These are phyloP conservation scores for Tricholoma flavovirens DNA, from an alignment of 768 basidiomycete species.

Conservation along the genomic window DNA sequence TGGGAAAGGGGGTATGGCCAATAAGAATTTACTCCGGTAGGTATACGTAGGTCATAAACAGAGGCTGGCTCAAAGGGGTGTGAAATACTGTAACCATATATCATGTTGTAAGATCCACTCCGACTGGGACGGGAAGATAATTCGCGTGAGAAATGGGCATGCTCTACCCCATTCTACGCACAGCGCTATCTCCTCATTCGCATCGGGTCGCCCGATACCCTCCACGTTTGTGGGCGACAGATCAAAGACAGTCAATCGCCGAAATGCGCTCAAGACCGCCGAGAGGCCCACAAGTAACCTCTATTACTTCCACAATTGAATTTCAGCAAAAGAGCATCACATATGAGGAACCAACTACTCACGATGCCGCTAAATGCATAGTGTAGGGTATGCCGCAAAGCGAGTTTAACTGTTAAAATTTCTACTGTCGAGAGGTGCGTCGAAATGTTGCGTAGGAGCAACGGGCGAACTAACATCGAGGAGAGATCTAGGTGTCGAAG, in stretches of 20 bases:
- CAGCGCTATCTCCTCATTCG: slow-evolving; percentile 44
- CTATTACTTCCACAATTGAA: slow-evolving; percentile 27
- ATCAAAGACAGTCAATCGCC: slow-evolving; percentile 46
- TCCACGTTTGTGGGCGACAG: slow-evolving; percentile 54
- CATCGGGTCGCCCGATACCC: slow-evolving; percentile 35
- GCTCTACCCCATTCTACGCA: slow-evolving; percentile 50
- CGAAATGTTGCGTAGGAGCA: slow-evolving; percentile 51
- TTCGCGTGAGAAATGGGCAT: slow-evolving; percentile 46
- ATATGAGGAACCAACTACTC: slow-evolving; percentile 26
- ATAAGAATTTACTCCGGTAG: slow-evolving; percentile 9
- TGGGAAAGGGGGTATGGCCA: background rate
- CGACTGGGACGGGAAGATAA: slow-evolving; percentile 51
- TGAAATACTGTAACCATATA: slow-evolving; percentile 21
- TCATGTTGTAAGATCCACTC: slow-evolving; percentile 41
- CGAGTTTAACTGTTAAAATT: slow-evolving; percentile 48
- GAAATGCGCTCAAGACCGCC: slow-evolving; percentile 49
- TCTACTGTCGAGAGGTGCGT: slow-evolving; percentile 44
- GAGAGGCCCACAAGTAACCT: slow-evolving; percentile 54
- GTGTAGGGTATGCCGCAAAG: slow-evolving; percentile 61
- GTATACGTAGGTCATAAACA: background rate
- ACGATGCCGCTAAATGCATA: slow-evolving; percentile 61
- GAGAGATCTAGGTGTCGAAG: slow-evolving; percentile 54
- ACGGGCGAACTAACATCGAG: slow-evolving; percentile 52
- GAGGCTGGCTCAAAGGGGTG: too few relatives aligned
- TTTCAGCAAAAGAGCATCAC: background rate